Base-by-base conservation (phyloP, 1,139 yeast genomes). In the Yamadazyma conglobata region DNA sequence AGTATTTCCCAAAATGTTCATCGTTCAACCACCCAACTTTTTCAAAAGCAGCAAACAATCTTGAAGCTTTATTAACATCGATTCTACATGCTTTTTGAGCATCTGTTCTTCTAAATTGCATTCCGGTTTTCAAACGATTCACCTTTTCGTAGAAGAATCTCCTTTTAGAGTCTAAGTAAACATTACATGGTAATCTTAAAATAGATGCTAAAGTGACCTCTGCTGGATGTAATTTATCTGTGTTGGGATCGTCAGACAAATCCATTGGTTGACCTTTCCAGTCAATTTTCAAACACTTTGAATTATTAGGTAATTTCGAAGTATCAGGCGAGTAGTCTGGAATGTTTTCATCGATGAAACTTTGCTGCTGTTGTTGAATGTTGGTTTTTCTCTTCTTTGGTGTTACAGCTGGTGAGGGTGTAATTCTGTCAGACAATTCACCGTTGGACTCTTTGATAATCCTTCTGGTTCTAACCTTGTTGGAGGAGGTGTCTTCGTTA, bases 211-310 rank as follows among this genome's bases (percentile, higher is more conserved):
- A 67, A 26, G 74, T 68, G n/a, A 82, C 70, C 59, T 91, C 98
- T 2, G 96, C 95, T 0, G 96, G 96, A 55, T 89, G 96, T 43
- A 91, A 67, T 46, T 79, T 72, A 30, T 64, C 63, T 32, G 72
- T 58, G 44, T 85, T 70, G 15, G 95, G 94, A 57, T 91, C 97
- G 23, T 58, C 51, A 10, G 82, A 68, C 38, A 91, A 70, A 56
- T 86, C 94, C 96, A 91, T 87, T 24, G 96, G 95, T 47, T 88
- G 94, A 8, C 97, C 97, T 62, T 89, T 89, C 98, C 98, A 91
- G 53, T 89, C 97, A 28, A 94, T 85, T 51, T 82, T 82, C 47
- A 91, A 69, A 44, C 88, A 77, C 57, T 81, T 79, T 27, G 60
- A 43, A 48, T 79, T 79, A 47, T 77, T 79, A 14, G 73, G 63